phyloP scores from a whole-genome alignment of 2,329 filamentous ascomycete species.

The Ophiostoma ips region DNA sequence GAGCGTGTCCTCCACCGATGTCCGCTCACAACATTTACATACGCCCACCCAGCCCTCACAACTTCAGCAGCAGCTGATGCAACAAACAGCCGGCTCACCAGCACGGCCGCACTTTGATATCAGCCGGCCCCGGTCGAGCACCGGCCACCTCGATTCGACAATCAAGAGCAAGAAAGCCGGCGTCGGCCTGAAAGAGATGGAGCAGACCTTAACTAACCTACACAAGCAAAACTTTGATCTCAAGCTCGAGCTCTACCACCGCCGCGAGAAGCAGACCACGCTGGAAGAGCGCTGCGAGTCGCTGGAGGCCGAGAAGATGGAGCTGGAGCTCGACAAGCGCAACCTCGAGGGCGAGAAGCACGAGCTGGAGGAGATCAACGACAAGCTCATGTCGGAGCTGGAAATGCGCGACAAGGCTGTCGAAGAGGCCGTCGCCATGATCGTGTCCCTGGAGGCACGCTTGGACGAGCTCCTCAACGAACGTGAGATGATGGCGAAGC shows the following conservation, averaged over 20 bases:
- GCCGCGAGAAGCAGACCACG: slow-evolving; percentile 46
- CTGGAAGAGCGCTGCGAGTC: slow-evolving; percentile 34
- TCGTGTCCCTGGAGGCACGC: slow-evolving; percentile 48
- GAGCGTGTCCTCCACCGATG: slow-evolving; percentile 26
- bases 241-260: slow-evolving; percentile 58
- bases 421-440: slow-evolving; percentile 56
- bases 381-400: slow-evolving; percentile 43
- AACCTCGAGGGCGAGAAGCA: slow-evolving; percentile 44
- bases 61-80: slow-evolving; percentile 24
- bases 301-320: slow-evolving; percentile 44
- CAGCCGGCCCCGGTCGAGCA: slow-evolving; percentile 30
- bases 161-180: slow-evolving; percentile 31
- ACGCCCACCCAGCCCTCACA: slow-evolving; percentile 2
- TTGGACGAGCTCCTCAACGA: slow-evolving; percentile 40
- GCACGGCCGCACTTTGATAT: slow-evolving; percentile 22
- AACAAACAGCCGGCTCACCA: slow-evolving; percentile 22
- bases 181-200: slow-evolving; percentile 53
- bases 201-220: slow-evolving; percentile 52
- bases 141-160: slow-evolving; percentile 25
- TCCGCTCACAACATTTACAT: slow-evolving; percentile 14
- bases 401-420: slow-evolving; percentile 57
- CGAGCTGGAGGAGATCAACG: slow-evolving; percentile 43
- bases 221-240: slow-evolving; percentile 68
- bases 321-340: slow-evolving; percentile 44
- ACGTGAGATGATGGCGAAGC: slow-evolving; percentile 38